These are phyloP conservation scores for Fusarium cyanostomum DNA, from an alignment of 2,329 filamentous ascomycete genomes.

Conservation along the genomic window DNA sequence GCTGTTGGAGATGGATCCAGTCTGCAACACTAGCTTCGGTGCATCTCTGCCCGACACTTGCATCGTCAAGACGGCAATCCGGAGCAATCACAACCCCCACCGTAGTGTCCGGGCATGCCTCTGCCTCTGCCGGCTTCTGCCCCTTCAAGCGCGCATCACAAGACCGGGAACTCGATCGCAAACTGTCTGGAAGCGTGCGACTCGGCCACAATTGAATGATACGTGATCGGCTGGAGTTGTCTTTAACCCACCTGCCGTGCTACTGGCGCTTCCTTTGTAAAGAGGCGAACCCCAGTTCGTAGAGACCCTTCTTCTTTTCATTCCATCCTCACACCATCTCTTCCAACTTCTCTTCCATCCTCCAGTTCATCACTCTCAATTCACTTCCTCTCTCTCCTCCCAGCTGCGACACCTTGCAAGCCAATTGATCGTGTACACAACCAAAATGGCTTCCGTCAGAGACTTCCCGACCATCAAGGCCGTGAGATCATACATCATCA, in stretches of 20 bases:
- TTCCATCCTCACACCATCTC: neutral
- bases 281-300: conserved; percentile 26
- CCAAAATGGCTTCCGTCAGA: conserved; percentile 59
- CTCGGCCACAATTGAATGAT: conserved; percentile 12
- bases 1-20: conserved; percentile 30
- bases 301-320: conserved; percentile 3
- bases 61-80: conserved; percentile 24
- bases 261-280: conserved; percentile 30
- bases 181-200: neutral
- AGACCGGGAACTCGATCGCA: conserved; percentile 1
- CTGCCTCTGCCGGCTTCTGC: conserved; percentile 19
- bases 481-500: conserved; percentile 75
- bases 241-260: conserved; percentile 24
- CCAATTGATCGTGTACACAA: neutral
- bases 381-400: neutral
- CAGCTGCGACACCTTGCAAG: neutral
- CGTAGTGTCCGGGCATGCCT: neutral
- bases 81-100: conserved; percentile 19
- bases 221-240: conserved; percentile 18
- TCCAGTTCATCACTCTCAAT: neutral
- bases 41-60: conserved; percentile 32
- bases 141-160: conserved; percentile 20
- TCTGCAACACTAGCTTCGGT: conserved; percentile 29
- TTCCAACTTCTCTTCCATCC: neutral
- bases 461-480: conserved; percentile 80